Evolutionary conservation across 106 monocot genomes (phyloP).

Genomic region (Gastrodia elata): DNA sequence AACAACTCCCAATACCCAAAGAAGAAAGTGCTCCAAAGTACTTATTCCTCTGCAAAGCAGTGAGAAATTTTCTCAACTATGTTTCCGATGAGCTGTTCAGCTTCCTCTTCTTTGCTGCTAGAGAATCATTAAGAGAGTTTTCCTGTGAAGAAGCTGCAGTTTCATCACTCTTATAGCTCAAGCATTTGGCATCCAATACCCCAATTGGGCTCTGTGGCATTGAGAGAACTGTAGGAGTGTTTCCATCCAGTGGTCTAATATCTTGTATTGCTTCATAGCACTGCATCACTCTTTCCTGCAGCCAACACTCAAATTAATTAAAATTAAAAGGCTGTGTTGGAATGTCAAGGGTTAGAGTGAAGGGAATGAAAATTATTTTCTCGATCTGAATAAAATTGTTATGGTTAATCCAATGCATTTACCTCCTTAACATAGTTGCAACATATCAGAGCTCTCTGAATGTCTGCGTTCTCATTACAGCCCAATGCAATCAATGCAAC

Average conservation of each 20-base stretch:
- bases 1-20: background rate
- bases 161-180: slow-evolving; percentile 7
- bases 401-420: background rate
- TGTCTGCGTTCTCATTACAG: background rate
- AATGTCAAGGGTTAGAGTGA: no score
- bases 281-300: slow-evolving; percentile 13
- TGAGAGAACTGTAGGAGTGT: background rate
- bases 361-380: no score
- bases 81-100: background rate
- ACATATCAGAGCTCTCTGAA: background rate
- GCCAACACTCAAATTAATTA: background rate
- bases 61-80: background rate
- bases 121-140: background rate
- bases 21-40: background rate
- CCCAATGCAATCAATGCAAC: slow-evolving; percentile 1
- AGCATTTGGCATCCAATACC: slow-evolving; percentile 10
- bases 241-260: background rate
- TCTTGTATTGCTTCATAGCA: slow-evolving; percentile 15
- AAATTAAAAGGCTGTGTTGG: background rate
- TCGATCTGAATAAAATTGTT: no score
- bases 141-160: background rate
- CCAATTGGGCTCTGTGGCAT: slow-evolving; percentile 7
- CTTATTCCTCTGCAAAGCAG: background rate
- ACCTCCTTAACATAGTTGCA: slow-evolving; percentile 11
- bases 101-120: background rate